Evolutionary conservation across 2,329 filamentous ascomycete genomes (phyloP).

Genomic region (Pseudogymnoascus sp.): DNA sequence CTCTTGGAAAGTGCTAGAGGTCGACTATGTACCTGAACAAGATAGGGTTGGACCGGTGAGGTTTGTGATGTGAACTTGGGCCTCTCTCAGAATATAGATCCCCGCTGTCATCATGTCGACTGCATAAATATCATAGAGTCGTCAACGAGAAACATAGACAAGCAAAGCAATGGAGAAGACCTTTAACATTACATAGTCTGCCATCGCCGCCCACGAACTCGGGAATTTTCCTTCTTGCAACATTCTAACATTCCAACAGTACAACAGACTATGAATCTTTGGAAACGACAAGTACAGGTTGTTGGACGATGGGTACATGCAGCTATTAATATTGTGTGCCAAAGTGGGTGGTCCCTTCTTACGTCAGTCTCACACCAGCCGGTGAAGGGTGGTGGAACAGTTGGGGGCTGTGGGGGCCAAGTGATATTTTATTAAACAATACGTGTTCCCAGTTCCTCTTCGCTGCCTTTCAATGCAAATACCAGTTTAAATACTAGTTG

Average conservation of each 20-base stretch:
- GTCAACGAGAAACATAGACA: not conserved
- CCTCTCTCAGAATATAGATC: not conserved
- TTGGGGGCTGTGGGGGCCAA: not conserved
- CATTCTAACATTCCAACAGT: not conserved
- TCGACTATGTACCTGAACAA: not conserved
- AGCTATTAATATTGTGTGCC: not conserved
- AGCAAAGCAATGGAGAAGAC: not conserved
- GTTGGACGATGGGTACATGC: not conserved
- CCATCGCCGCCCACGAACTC: not conserved
- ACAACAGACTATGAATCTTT: not conserved
- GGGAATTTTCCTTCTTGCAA: not conserved
- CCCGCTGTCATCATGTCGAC: not conserved
- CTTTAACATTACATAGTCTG: not conserved
- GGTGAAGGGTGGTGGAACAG: not conserved
- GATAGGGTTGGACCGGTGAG: not conserved
- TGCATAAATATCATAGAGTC: not conserved
- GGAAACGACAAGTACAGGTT: not conserved
- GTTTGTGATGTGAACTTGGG: not conserved
- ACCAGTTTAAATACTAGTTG: not conserved
- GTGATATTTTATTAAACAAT: not conserved
- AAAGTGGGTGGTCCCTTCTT: not conserved
- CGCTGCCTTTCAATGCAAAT: not conserved
- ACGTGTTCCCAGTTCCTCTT: not conserved
- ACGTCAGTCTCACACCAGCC: not conserved
- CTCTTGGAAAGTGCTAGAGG: not conserved